Evolutionary conservation across 805 yeast genomes (phyloP), one percentile per base, ranked within the genome.

Genomic region (Hermanozyma aechmeae): DNA sequence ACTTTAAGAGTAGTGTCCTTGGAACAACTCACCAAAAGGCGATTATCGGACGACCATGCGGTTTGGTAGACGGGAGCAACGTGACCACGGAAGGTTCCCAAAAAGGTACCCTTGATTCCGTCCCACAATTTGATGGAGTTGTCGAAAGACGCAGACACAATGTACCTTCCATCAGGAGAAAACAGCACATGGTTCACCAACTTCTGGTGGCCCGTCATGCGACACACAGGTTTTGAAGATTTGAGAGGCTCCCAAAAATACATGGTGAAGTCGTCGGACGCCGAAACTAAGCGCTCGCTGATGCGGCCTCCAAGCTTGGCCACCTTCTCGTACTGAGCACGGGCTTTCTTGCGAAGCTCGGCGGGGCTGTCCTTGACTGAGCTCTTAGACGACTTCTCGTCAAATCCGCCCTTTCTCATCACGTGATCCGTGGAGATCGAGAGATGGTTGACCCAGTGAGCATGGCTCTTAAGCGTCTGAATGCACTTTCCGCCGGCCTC

Each of bases 131-230:
- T 92, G 42, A 92, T 77, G 2, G 95, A 84, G 53, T 92, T 92
- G 53, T 92, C 98, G 50, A 92, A 92, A 1, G 96, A 86, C 3
- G 95, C 87, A 4, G 95, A 82, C 0, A 89, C 95, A 28, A 92
- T 71, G 42, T 73, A 70, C 37, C 95, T 71, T 8, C 96, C 97
- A 53, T 92, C 96, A 3, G 98, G 98, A 3, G 95, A 82, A 48
- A 89, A 92, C 10, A 85, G 76, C 9, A 92, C 98, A 52, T 89
- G 96, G 48, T 92, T 92, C 13, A 92, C 97, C 16, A 89, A 65
- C 56, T 92, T 92, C 51, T 92, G 98, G 56, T 92, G 98, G 16
- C 98, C 98, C 2, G 96, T 86, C 92, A 92, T 81, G 48, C 98
- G 72, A 32, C 86, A 77, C 5, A 92, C 53, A 1, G 98, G 98